phyloP scores from a whole-genome alignment of 2,329 filamentous ascomycete species.

The Aspergillus bombycis region DNA sequence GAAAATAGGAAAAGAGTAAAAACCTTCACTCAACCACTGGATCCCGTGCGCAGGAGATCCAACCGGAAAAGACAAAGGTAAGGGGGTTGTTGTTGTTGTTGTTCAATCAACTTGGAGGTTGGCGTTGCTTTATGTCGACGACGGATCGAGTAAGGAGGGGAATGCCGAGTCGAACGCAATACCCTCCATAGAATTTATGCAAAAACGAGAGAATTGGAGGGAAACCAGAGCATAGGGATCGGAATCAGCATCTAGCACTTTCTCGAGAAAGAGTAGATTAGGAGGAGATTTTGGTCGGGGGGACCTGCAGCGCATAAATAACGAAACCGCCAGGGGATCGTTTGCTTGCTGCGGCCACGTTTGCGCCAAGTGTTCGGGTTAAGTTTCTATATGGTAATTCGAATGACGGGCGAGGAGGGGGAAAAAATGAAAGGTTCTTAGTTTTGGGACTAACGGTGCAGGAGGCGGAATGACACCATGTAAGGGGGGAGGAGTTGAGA shows the following conservation, averaged over 20 bases:
- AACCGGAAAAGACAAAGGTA: neutral
- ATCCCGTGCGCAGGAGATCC: neutral
- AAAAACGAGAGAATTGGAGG: neutral
- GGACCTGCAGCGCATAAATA: slow-evolving; percentile 8
- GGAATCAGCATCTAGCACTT: neutral
- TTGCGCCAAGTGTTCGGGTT: slow-evolving; percentile 2
- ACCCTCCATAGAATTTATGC: slow-evolving; percentile 7
- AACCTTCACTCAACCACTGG: slow-evolving; percentile 6
- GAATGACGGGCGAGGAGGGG: neutral
- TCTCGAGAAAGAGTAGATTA: neutral
- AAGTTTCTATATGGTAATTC: slow-evolving; percentile 6
- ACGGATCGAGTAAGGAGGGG: slow-evolving; percentile 11
- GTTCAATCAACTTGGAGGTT: neutral
- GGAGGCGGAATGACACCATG: neutral
- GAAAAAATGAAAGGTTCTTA: slow-evolving; percentile 1
- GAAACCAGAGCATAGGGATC: neutral
- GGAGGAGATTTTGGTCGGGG: neutral
- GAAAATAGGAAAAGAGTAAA: slow-evolving; percentile 6
- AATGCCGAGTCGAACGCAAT: slow-evolving; percentile 3
- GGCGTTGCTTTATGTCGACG: slow-evolving; percentile 5
- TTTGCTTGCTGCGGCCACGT: slow-evolving; percentile 4
- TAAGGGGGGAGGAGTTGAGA: neutral
- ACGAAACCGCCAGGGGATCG: neutral
- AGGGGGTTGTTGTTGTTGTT: no score
- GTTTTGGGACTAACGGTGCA: neutral